Conservation (phyloP, 2,329 filamentous ascomycete species). For the Xylariaceae sp. region DNA sequence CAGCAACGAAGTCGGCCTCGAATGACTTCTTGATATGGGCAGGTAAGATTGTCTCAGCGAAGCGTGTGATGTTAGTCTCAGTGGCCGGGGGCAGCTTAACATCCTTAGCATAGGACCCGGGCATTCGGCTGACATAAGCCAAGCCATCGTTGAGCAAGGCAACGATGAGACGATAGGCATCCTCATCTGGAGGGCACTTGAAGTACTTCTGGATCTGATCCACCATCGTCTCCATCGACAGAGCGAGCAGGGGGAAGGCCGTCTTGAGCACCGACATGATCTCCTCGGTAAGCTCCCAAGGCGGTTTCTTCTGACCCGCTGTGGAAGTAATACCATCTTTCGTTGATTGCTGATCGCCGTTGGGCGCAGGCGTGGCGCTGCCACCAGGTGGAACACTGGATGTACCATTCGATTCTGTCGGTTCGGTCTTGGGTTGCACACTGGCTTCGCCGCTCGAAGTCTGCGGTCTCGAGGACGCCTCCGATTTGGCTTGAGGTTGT, state of each 20-base stretch:
- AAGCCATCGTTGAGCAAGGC: conserved; percentile 92
- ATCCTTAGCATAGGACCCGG: conserved; percentile 78
- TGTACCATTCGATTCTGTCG: conserved; percentile 25
- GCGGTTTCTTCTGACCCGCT: conserved; percentile 58
- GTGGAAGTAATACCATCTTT: conserved; percentile 22
- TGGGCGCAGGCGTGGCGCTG: conserved; percentile 13
- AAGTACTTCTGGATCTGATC: conserved; percentile 99
- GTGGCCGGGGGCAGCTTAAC: conserved; percentile 85
- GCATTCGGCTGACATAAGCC: conserved; percentile 84
- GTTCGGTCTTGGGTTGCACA: conserved; percentile 38
- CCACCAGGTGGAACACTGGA: conserved; percentile 15
- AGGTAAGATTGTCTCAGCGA: conserved; percentile 92
- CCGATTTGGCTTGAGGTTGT: conserved; percentile 32
- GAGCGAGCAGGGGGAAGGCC: conserved; percentile 85
- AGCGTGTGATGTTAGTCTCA: conserved; percentile 92
- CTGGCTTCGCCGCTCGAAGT: conserved; percentile 41
- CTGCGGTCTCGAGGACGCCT: conserved; percentile 37
- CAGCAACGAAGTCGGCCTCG: conserved; percentile 90
- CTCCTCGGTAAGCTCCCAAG: conserved; percentile 95
- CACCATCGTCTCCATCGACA: conserved; percentile 99
- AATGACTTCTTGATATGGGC: conserved; percentile 94
- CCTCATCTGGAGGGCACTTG: conserved; percentile 96
- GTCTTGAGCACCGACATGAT: conserved; percentile 95
- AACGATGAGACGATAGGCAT: conserved; percentile 96
- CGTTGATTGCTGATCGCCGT: conserved; percentile 18